Conservation (phyloP, 305 asterid species). For the Solanum aculeatissimum region DNA sequence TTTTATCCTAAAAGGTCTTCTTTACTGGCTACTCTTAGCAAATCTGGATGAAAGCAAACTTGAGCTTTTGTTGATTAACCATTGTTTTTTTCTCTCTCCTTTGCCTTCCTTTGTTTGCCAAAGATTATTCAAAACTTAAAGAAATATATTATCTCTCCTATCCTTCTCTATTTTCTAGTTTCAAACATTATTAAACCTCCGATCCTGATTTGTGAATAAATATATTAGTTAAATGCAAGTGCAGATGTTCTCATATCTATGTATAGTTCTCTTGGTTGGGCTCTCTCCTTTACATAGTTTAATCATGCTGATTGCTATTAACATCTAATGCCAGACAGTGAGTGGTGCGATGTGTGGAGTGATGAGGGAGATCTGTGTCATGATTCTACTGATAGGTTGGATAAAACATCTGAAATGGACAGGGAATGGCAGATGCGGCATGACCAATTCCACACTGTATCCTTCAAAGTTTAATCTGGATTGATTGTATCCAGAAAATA, state of each 20-base stretch:
- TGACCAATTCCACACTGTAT: constrained; percentile 63
- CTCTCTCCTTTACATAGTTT: not conserved
- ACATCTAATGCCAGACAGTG: constrained; percentile 21
- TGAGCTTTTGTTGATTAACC: not conserved
- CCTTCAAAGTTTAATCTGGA: constrained; percentile 1
- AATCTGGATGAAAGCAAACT: not conserved
- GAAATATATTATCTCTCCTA: not conserved
- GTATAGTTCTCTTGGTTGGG: not conserved
- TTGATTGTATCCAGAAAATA: not conserved
- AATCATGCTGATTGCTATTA: not conserved
- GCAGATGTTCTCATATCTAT: not conserved
- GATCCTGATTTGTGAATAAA: not conserved
- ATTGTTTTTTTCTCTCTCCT: not conserved
- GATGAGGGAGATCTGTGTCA: constrained; percentile 36
- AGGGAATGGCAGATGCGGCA: constrained; percentile 74
- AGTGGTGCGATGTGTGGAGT: constrained; percentile 34
- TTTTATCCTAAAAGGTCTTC: not conserved
- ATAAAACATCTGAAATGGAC: constrained; percentile 32
- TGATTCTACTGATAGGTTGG: constrained; percentile 19
- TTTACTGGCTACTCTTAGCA: not conserved
- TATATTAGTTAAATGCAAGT: not conserved
- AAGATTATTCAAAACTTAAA: not conserved
- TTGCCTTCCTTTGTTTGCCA: not conserved
- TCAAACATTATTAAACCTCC: not conserved
- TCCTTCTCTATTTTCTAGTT: not conserved